Evolutionary conservation across 129 eudicot species (phyloP).

Genomic region (Sambucus nigra): DNA sequence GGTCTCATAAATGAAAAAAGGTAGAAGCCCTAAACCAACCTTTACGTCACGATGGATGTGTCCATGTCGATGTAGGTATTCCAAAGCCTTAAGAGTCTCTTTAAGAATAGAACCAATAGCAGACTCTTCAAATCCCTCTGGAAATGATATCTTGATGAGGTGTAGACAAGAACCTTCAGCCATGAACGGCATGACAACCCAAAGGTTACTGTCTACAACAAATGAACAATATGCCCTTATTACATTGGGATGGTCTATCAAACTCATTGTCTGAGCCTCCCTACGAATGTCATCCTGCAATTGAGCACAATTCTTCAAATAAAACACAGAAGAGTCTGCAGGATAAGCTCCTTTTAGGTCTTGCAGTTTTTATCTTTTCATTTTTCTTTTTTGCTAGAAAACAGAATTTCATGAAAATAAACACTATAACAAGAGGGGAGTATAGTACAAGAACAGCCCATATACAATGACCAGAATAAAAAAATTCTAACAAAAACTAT

Average conservation of each 20-base stretch:
- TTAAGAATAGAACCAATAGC: slow-evolving; percentile 72
- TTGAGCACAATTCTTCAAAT: slow-evolving; percentile 10
- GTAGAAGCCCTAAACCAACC: slow-evolving; percentile 40
- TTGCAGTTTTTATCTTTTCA: too few species aligned
- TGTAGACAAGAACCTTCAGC: slow-evolving; percentile 99
- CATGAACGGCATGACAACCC: slow-evolving; percentile 99
- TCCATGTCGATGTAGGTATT: slow-evolving; percentile 83
- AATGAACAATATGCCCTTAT: slow-evolving; percentile 85
- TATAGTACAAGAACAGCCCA: too few species aligned
- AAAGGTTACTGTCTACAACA: slow-evolving; percentile 76
- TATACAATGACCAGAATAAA: too few species aligned
- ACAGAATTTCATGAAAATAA: too few species aligned
- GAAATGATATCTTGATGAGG: slow-evolving; percentile 90
- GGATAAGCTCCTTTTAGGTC: too few species aligned
- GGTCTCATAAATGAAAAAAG: not conserved
- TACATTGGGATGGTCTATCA: slow-evolving; percentile 91
- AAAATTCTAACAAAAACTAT: too few species aligned
- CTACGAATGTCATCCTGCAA: slow-evolving; percentile 97
- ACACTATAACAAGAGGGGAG: too few species aligned
- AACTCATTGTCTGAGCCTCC: slow-evolving; percentile 32
- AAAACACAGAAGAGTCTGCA: too few species aligned
- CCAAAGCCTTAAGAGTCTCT: slow-evolving; percentile 95
- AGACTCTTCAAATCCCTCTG: slow-evolving; percentile 92
- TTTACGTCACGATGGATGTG: slow-evolving; percentile 98
- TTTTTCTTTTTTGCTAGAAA: too few species aligned